Evolutionary conservation across 2,329 filamentous ascomycete species (phyloP), one percentile per base, ranked within the genome.

Genomic region (Pseudopithomyces chartarum): DNA sequence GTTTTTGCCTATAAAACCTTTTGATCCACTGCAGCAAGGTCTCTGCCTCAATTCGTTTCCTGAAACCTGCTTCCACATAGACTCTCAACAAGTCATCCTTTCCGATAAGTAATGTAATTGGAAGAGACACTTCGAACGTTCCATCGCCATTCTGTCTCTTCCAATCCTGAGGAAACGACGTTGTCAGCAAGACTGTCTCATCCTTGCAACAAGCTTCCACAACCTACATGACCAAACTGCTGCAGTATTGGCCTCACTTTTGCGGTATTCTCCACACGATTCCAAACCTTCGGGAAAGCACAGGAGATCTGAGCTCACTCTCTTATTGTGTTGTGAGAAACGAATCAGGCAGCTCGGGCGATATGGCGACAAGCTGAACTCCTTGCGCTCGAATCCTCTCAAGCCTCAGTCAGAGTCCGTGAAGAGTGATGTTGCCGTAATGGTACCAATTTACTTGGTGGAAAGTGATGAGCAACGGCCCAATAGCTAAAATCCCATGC

Each of bases 371-470:
- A 0, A 81, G 67, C 1, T 74, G 77, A 22, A 79, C 76, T 12
- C 77, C 76, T 22, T 68, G 72, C 12, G 73, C 68, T 40, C 65
- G 50, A 59, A 80, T 75, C 0, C 76, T 71, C 1, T 63, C 57
- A 11, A 79, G 66, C 55, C 70, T 64, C 40, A 69, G 62, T 55
- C 80, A 78, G 0, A 80, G 63, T 19, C 67, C 19, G 34, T 54
- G 49, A 11, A 80, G 64, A 1, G 72, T 70, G 15, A 80, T 49
- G 64, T 80, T 81, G 71, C 79, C 81, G 70, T 70, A 80, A 1
- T 79, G 79, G 55, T 79, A 82, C 79, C 79, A 81, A 50, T 70
- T 67, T 15, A 79, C 79, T 45, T 79, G 79, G 67, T 81, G 81
- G 67, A 81, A 81, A n/a, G 75, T 77, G 43, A 81, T 69, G 26